Percentiles rank a stretch among this genome's conserved stretches.
These are phyloP conservation scores for Pinus tabuliformis DNA, from an alignment of 75 land plant genomes.

Conservation along the genomic window DNA sequence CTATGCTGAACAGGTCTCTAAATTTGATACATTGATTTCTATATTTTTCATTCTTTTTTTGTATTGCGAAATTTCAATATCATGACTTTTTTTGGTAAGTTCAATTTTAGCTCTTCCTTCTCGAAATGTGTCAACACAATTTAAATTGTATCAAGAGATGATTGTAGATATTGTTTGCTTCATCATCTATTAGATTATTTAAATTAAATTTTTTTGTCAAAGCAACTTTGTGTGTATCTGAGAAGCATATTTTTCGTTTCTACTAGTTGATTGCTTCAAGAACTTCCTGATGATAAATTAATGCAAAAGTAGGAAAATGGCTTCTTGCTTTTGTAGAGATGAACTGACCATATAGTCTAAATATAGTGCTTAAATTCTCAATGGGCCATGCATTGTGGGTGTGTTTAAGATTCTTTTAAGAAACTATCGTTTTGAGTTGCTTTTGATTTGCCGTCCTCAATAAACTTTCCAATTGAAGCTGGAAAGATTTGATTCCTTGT, in stretches of 20 bases:
- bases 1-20: constrained; percentile 88
- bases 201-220: no score
- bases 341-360: no score
- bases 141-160: background rate
- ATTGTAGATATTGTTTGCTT: background rate
- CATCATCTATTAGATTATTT: no score
- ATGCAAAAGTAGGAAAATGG: background rate
- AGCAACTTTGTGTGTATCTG: no score
- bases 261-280: no score
- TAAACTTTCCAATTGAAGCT: background rate
- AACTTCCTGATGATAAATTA: background rate
- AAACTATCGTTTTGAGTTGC: background rate
- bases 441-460: background rate
- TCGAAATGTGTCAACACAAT: background rate
- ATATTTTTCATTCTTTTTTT: background rate
- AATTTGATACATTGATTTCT: background rate
- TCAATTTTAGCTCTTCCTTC: background rate
- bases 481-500: background rate
- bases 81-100: background rate
- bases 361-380: no score
- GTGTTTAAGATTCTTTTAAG: background rate
- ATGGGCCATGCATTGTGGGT: background rate
- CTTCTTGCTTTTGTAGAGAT: background rate
- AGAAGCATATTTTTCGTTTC: no score
- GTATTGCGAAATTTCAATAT: background rate